phyloP scores from a whole-genome alignment of 2,329 filamentous ascomycete species.

The Drechslerella stenobrocha region DNA sequence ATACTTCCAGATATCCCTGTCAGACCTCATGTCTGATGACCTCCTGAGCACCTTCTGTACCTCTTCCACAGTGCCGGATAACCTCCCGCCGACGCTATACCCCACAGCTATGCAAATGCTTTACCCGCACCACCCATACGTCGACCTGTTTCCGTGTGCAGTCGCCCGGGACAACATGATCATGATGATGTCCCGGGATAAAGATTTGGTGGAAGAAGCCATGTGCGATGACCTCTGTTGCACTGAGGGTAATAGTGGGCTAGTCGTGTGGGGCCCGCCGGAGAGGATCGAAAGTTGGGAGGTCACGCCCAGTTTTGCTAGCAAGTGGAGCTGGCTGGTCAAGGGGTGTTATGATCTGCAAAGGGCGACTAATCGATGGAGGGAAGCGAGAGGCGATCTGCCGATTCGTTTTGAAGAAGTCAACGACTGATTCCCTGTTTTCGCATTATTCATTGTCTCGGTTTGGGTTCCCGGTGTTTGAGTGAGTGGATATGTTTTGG shows the following conservation, averaged over 20 bases:
- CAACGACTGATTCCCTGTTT: slow-evolving; percentile 24
- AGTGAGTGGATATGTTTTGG: neutral
- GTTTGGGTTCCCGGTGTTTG: neutral
- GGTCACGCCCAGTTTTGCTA: slow-evolving; percentile 57
- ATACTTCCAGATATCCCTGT: slow-evolving; percentile 40
- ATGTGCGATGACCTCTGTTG: slow-evolving; percentile 50
- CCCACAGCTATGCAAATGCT: slow-evolving; percentile 54
- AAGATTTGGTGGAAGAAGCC: slow-evolving; percentile 49
- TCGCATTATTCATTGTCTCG: neutral
- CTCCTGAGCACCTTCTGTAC: slow-evolving; percentile 50
- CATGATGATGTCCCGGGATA: slow-evolving; percentile 48
- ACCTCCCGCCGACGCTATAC: slow-evolving; percentile 48
- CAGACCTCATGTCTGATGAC: slow-evolving; percentile 45
- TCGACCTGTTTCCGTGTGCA: slow-evolving; percentile 56
- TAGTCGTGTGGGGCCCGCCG: slow-evolving; percentile 42
- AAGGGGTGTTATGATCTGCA: slow-evolving; percentile 54
- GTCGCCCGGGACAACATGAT: slow-evolving; percentile 55
- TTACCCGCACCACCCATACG: slow-evolving; percentile 55
- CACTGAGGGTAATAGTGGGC: slow-evolving; percentile 23
- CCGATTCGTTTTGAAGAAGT: slow-evolving; percentile 42
- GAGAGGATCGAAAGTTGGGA: slow-evolving; percentile 46
- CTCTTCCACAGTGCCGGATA: slow-evolving; percentile 20
- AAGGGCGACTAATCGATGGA: slow-evolving; percentile 37
- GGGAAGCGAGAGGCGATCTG: slow-evolving; percentile 42
- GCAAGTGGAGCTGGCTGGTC: slow-evolving; percentile 63